These are phyloP conservation scores for Leucocoprinus sp. DNA, from an alignment of 768 basidiomycete species.

Conservation along the genomic window DNA sequence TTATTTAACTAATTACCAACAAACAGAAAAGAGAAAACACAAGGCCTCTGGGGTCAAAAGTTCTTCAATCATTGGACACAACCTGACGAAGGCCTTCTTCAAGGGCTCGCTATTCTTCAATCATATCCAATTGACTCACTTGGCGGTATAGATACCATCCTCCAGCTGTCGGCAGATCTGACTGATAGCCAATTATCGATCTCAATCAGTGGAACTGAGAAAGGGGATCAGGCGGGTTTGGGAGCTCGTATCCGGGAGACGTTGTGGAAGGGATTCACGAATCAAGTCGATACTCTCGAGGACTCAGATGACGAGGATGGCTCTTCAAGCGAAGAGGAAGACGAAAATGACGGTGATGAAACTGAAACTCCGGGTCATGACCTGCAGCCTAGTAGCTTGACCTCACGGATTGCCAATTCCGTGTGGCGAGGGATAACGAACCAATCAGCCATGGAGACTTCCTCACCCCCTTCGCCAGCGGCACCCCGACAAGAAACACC, in stretches of 20 bases:
- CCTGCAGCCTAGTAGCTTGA: constrained; percentile 10
- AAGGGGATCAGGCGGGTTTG: constrained; percentile 30
- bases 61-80: constrained; percentile 29
- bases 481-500: not conserved
- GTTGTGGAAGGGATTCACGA: constrained; percentile 64
- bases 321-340: constrained; percentile 25
- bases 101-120: constrained; percentile 58
- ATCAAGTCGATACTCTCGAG: constrained; percentile 35
- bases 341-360: constrained; percentile 33
- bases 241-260: constrained; percentile 48
- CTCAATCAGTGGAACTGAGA: not conserved
- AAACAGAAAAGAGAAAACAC: constrained; percentile 18
- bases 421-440: constrained; percentile 76
- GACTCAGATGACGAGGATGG: constrained; percentile 22
- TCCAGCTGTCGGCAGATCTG: constrained; percentile 64
- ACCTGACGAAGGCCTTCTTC: constrained; percentile 55
- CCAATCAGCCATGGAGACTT: constrained; percentile 62
- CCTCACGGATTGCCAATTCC: constrained; percentile 34
- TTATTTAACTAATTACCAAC: not conserved
- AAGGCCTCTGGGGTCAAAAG: constrained; percentile 14
- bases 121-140: constrained; percentile 54
- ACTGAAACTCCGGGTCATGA: constrained; percentile 30
- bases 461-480: constrained; percentile 24
- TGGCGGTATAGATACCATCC: constrained; percentile 62
- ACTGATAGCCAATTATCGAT: constrained; percentile 23